Evolutionary conservation across 345 rosid genomes (phyloP), one percentile per base, ranked within the genome.

Genomic region (Ceriops tagal): DNA sequence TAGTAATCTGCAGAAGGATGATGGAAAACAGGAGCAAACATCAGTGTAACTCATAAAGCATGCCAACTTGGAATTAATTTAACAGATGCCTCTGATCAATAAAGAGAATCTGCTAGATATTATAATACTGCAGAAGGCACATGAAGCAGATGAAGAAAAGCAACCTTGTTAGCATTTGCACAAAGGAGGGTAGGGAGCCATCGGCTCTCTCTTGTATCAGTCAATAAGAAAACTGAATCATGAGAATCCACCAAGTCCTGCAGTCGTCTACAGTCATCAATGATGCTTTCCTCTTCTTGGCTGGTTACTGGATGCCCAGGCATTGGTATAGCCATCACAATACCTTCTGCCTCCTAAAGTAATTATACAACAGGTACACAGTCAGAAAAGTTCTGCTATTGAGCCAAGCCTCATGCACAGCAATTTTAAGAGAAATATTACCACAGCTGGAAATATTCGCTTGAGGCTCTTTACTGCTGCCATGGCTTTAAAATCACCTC

Each of bases 121-220:
- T 32, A 66, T 21, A 59, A 66, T 56, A 11, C 31, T 26, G 28
- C 22, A 37, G 1, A 6, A 19, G 49, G n/a, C 13, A 28, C 15
- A 58, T 9, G 35, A 8, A 71, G n/a, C 22, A 63, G 52, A 69
- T 55, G n/a, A 60, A 62, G 51, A 61, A 79, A 53, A 22, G 16
- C 27, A 20, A 95, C 99, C 99, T 95, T 95, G 70, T 85, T 86
- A 69, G 82, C 78, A 77, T 80, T 82, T 73, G 99, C 93, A 73
- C 91, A 88, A 52, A 95, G 84, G 62, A 90, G 88, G 0, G 92
- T 80, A 43, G 99, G 99, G 28, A 95, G 91, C 96, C 98, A 95
- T 53, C 97, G 82, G 84, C 99, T 95, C 83, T 92, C 99, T 86
- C 99, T 86, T 24, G 99, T 95, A 85, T 95, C 98, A 11, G 97